Conservation (phyloP, 805 yeast species). For the Suhomyces pyralidae region DNA sequence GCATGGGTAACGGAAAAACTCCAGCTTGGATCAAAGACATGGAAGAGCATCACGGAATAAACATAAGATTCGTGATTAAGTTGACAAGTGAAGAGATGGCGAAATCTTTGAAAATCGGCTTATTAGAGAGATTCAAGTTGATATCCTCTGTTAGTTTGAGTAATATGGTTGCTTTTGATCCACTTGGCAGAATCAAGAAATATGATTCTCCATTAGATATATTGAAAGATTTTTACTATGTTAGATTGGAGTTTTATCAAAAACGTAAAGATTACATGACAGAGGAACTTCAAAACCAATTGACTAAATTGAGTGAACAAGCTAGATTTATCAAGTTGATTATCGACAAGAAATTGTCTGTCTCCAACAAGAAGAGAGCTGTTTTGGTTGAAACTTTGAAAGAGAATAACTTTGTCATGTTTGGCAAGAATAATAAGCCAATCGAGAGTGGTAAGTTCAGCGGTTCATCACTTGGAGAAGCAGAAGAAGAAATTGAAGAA, state of each 20-base stretch:
- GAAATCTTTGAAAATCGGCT: conserved; percentile 69
- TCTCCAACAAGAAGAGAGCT: conserved; percentile 72
- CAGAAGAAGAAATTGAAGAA: conserved; percentile 33
- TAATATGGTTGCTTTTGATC: conserved; percentile 96
- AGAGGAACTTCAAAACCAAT: conserved; percentile 64
- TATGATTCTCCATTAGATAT: conserved; percentile 77
- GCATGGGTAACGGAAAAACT: conserved; percentile 72
- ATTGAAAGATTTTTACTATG: conserved; percentile 76
- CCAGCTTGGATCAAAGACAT: conserved; percentile 89
- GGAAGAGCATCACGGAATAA: conserved; percentile 88
- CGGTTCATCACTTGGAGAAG: conserved; percentile 19
- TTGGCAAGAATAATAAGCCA: conserved; percentile 67
- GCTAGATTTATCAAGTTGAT: conserved; percentile 91
- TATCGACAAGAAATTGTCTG: conserved; percentile 65
- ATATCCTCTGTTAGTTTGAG: conserved; percentile 63
- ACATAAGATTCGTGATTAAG: conserved; percentile 74
- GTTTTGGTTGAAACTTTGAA: conserved; percentile 62
- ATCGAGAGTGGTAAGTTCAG: conserved; percentile 40
- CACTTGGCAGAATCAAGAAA: conserved; percentile 80
- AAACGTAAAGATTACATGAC: conserved; percentile 81
- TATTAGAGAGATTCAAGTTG: conserved; percentile 81
- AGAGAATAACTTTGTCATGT: conserved; percentile 67
- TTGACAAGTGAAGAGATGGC: conserved; percentile 79
- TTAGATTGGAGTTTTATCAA: conserved; percentile 87
- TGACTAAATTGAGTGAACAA: conserved; percentile 73